These are phyloP conservation scores for Aristolochia fimbriata DNA, from an alignment of 164 flowering plant genomes.

Conservation along the genomic window DNA sequence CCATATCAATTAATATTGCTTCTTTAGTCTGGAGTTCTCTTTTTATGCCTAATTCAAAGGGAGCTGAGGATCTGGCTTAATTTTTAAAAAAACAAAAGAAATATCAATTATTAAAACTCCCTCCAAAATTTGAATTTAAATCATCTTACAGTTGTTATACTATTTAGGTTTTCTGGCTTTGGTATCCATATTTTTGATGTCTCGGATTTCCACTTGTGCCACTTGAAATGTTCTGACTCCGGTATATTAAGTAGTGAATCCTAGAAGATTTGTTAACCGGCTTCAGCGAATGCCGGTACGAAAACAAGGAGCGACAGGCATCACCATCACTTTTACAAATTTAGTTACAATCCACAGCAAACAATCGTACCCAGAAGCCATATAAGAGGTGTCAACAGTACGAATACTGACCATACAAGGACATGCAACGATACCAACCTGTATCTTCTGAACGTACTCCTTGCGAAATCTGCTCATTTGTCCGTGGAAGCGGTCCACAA, in stretches of 20 bases:
- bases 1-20: too few species aligned
- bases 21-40: too few species aligned
- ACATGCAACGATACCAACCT: constrained; percentile 22
- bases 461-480: constrained; percentile 32
- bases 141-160: background rate
- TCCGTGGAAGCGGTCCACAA: constrained; percentile 61
- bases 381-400: too few species aligned
- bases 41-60: too few species aligned
- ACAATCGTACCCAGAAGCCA: background rate
- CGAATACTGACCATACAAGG: background rate
- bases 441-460: constrained; percentile 47
- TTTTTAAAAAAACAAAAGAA: too few species aligned
- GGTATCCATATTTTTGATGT: background rate
- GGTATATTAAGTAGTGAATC: too few species aligned
- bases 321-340: background rate
- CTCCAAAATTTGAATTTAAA: background rate
- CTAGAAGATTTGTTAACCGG: too few species aligned
- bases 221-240: too few species aligned
- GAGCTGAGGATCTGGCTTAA: too few species aligned
- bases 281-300: too few species aligned
- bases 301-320: too few species aligned
- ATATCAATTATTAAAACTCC: background rate
- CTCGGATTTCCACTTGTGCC: background rate
- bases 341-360: background rate
- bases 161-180: background rate